These are phyloP conservation scores for Fusarium subtropicale DNA, from an alignment of 2,329 filamentous ascomycete genomes.

Conservation along the genomic window DNA sequence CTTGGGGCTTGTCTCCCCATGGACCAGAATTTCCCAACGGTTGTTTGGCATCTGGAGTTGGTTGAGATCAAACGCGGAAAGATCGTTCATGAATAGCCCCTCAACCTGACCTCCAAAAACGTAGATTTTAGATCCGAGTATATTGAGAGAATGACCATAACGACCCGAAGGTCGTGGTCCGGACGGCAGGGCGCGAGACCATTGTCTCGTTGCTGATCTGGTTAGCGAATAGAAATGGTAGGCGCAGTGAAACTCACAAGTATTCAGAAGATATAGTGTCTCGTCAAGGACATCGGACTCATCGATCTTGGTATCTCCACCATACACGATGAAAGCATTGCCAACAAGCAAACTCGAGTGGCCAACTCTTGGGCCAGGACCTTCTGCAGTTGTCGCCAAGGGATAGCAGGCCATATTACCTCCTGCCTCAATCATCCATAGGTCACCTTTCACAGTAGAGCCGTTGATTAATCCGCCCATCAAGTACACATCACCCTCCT, in stretches of 20 bases:
- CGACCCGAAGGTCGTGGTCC: constrained; percentile 87
- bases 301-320: constrained; percentile 97
- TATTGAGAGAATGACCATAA: constrained; percentile 96
- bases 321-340: constrained; percentile 99
- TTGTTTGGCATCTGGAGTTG: constrained; percentile 91
- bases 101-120: constrained; percentile 98
- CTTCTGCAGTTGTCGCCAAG: constrained; percentile 90
- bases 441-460: constrained; percentile 93
- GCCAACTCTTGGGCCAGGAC: constrained; percentile 92
- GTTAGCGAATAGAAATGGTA: constrained; percentile 33
- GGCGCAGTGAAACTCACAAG: constrained; percentile 73
- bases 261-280: constrained; percentile 95
- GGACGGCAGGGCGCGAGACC: constrained; percentile 92
- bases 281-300: constrained; percentile 93
- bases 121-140: constrained; percentile 95
- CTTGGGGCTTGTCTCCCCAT: constrained; percentile 64
- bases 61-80: constrained; percentile 95
- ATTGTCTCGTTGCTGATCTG: constrained; percentile 87
- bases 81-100: constrained; percentile 97
- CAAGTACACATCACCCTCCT: constrained; percentile 96
- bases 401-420: constrained; percentile 91
- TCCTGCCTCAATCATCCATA: constrained; percentile 97
- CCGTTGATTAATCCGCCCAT: constrained; percentile 98
- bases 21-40: constrained; percentile 92
- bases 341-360: constrained; percentile 94